Percentiles rank a stretch among this genome's conserved stretches.
These are phyloP conservation scores for Chrysanthemum makinoi DNA, from an alignment of 129 eudicot genomes.

Conservation along the genomic window DNA sequence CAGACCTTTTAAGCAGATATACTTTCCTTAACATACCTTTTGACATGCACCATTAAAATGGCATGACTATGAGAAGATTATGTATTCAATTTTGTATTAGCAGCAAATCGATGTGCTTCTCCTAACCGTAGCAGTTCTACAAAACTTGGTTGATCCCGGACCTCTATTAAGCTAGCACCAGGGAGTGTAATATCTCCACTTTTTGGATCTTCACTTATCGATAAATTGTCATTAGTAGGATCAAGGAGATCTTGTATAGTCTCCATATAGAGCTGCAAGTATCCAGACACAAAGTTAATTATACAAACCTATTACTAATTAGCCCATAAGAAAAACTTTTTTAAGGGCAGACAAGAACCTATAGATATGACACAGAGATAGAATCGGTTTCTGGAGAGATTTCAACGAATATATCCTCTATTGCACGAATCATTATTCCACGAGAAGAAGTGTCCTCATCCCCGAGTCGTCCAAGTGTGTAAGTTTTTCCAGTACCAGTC, in stretches of 20 bases:
- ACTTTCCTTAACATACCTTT: too few species aligned
- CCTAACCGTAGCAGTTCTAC: constrained; percentile 70
- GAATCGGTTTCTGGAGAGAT: constrained; percentile 57
- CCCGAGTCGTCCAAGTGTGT: constrained; percentile 79
- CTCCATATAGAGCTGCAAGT: constrained; percentile 78
- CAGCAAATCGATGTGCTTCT: constrained; percentile 46
- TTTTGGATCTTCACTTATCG: constrained; percentile 81
- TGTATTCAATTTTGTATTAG: constrained; percentile 77
- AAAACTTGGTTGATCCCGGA: constrained; percentile 53
- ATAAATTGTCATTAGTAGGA: neutral
- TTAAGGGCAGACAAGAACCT: constrained; percentile 24
- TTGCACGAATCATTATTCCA: constrained; percentile 94
- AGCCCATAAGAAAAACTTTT: too few species aligned
- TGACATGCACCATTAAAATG: constrained; percentile 2
- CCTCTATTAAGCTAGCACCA: constrained; percentile 61
- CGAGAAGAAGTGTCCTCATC: constrained; percentile 87
- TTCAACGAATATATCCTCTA: constrained; percentile 60
- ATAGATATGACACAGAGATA: constrained; percentile 68
- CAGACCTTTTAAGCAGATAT: too few species aligned
- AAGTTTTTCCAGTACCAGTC: constrained; percentile 64
- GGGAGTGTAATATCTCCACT: constrained; percentile 84
- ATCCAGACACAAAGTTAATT: neutral
- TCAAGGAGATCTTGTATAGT: constrained; percentile 73
- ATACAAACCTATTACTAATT: too few species aligned
- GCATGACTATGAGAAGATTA: constrained; percentile 95